Base-by-base conservation (phyloP, 1,139 yeast genomes). In the Yamadazyma siamensis region DNA sequence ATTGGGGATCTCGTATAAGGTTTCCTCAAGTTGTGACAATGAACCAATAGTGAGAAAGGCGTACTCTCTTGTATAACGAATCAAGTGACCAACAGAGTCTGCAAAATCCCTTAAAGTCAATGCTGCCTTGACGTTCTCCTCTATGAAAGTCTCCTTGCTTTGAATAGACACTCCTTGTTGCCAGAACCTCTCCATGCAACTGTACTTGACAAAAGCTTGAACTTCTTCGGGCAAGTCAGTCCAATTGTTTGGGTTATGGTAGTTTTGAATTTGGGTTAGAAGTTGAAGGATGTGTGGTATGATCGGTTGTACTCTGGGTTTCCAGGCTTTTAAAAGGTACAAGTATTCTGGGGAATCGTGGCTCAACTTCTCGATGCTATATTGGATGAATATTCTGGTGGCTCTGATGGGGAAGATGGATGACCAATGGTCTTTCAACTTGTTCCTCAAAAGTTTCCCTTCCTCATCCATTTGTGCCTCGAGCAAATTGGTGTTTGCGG, bases 91-190 rank as follows among this genome's bases (percentile, higher is more conserved):
- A n/a, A 91, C 95, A 4, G 95, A 84, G 54, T 94, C 98, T 1
- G 98, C 97, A 65, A 94, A 91, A 59, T 94, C 98, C 43, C 97
- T 71, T 36, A 91, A 62, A 0, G 97, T 88, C 41, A 84, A 84
- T 62, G 94, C 87, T 0, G 98, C 97, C 49, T 83, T 86, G 35
- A 88, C 95, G 47, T 81, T 88, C 50, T 94, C 97, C 53, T 87
- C 96, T 39, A 91, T 82, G 49, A 94, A 94, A 25, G 94, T 89
- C 52, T 94, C 98, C 46, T 87, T 83, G 6, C 95, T 81, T 56
- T 91, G 95, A 36, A 86, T 85, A 2, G 96, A 86, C 13, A 94
- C 94, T 12, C 98, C 98, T 40, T 89, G 95, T 52, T 94, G 97
- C 98, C 99, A 94, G 54, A 91, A 91, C 47, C 97, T 70, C 61